Conservation (phyloP, 345 rosid species). For the Erodium maritimum region DNA sequence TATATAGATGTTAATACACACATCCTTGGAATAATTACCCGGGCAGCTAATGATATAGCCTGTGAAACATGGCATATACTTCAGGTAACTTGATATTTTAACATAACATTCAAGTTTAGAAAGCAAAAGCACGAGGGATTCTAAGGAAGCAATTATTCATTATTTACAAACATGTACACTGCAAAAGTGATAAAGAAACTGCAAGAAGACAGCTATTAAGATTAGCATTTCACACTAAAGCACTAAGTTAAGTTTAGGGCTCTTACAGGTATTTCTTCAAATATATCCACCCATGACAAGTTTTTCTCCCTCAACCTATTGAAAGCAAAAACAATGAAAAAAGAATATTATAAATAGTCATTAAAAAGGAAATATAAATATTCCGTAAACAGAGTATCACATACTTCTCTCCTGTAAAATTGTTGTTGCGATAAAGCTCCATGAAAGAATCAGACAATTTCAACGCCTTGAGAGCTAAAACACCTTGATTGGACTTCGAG, state of each 20-base stretch:
- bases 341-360: not conserved
- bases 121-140: not conserved
- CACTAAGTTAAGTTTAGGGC: constrained; percentile 7
- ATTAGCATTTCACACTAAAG: constrained; percentile 2
- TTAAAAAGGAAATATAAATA: constrained; percentile 6
- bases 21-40: not conserved
- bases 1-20: not conserved
- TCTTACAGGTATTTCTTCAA: constrained; percentile 98
- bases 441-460: constrained; percentile 96
- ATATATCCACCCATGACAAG: constrained; percentile 97
- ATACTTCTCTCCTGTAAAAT: constrained; percentile 93
- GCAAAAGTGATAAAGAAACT: not conserved
- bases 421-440: constrained; percentile 72
- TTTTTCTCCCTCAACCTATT: constrained; percentile 93
- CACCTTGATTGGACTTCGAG: constrained; percentile 80
- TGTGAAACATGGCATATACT: not conserved
- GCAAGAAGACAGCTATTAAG: not conserved
- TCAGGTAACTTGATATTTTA: not conserved
- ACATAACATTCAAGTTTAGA: not conserved
- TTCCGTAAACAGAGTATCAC: constrained; percentile 10
- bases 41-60: too few species aligned
- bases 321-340: constrained; percentile 4
- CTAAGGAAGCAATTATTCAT: not conserved
- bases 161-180: not conserved
- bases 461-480: constrained; percentile 88